Percentiles rank a stretch among this genome's conserved stretches.
These are phyloP conservation scores for Podospora bellae-mahoneyi DNA, from an alignment of 495 filamentous ascomycete species.

Conservation along the genomic window DNA sequence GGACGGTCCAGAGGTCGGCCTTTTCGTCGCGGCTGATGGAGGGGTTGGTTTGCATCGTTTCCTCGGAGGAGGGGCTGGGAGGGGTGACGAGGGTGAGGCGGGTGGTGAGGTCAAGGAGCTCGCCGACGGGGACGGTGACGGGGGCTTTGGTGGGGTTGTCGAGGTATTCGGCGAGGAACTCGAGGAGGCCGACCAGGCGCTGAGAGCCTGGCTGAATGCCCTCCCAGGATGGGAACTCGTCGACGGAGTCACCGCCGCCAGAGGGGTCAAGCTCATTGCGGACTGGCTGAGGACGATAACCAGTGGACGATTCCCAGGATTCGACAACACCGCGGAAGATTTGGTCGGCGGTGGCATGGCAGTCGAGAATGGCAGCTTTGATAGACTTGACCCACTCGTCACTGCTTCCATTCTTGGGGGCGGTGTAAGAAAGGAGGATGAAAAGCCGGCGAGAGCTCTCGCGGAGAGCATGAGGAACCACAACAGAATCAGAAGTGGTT, in stretches of 20 bases:
- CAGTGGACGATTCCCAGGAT: conserved; percentile 65
- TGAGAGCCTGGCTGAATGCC: conserved; percentile 69
- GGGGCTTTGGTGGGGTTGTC: conserved; percentile 54
- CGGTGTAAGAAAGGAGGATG: conserved; percentile 67
- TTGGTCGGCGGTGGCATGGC: conserved; percentile 66
- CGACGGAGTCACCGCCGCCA: conserved; percentile 39
- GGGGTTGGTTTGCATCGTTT: conserved; percentile 52
- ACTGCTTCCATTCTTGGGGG: conserved; percentile 65
- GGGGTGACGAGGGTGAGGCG: conserved; percentile 65
- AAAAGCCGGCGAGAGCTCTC: conserved; percentile 57
- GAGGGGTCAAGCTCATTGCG: conserved; percentile 40
- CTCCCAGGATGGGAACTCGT: conserved; percentile 62
- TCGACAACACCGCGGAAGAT: conserved; percentile 74
- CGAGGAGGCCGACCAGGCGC: conserved; percentile 60
- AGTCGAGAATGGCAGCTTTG: conserved; percentile 52
- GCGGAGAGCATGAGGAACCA: conserved; percentile 48
- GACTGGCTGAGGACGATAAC: conserved; percentile 32
- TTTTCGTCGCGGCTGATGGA: conserved; percentile 74
- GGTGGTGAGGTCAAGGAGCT: conserved; percentile 60
- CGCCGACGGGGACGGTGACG: conserved; percentile 61
- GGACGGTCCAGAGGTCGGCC: conserved; percentile 63
- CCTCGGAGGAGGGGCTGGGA: conserved; percentile 45
- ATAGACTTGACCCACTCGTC: conserved; percentile 71
- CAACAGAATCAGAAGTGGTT: conserved; percentile 45
- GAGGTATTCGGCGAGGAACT: conserved; percentile 52